These are phyloP conservation scores for Solanum verrucosum DNA, from an alignment of 257 asterid genomes.

Conservation along the genomic window DNA sequence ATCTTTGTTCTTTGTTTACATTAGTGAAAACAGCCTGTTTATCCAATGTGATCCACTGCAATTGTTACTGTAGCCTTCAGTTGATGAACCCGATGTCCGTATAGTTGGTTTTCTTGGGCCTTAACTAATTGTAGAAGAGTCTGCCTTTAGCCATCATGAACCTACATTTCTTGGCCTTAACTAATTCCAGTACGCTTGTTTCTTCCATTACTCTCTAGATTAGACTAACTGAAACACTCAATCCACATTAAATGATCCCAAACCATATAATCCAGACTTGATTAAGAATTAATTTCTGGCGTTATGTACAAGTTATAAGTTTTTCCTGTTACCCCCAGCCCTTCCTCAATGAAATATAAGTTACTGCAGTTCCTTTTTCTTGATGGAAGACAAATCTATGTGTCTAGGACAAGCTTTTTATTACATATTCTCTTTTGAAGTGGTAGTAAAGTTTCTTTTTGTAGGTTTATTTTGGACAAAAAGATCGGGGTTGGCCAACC, in stretches of 20 bases:
- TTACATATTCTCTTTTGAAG: neutral
- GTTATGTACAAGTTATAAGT: neutral
- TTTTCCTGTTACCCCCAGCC: neutral
- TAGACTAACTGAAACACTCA: neutral
- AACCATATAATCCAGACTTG: neutral
- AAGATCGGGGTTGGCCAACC: slow-evolving; percentile 98
- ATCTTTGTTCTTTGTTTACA: neutral
- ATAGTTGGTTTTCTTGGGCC: neutral
- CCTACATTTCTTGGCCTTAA: neutral
- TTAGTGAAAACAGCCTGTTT: neutral
- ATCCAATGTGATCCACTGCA: neutral
- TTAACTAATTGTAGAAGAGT: neutral
- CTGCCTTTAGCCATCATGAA: neutral
- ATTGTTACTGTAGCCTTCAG: neutral
- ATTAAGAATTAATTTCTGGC: neutral
- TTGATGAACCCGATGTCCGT: neutral
- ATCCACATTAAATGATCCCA: neutral
- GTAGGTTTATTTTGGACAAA: slow-evolving; percentile 90
- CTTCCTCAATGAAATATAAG: neutral
- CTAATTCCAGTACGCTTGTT: neutral
- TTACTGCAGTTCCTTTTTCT: neutral
- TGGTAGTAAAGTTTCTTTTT: neutral
- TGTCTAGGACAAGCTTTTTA: neutral
- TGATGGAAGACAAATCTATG: neutral
- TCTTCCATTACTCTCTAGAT: neutral